These are phyloP conservation scores for Penicillium sp. DNA, from an alignment of 2,329 filamentous ascomycete genomes.

Conservation along the genomic window DNA sequence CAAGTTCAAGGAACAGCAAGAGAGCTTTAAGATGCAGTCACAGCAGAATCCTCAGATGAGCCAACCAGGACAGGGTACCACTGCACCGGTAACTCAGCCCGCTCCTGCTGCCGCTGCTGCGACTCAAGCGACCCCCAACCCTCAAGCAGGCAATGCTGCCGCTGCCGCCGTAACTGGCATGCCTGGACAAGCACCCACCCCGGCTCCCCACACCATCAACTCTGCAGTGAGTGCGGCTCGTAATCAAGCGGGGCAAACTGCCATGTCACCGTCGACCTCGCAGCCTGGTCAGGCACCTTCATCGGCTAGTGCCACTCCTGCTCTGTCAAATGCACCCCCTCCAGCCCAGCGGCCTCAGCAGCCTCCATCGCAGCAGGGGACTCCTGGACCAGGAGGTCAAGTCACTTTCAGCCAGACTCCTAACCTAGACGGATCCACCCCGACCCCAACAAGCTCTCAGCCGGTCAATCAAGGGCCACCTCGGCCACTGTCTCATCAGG, in stretches of 20 bases:
- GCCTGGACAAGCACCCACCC: conserved; percentile 36
- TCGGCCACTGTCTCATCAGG: conserved; percentile 46
- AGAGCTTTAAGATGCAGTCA: conserved; percentile 41
- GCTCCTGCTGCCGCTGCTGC: conserved; percentile 18
- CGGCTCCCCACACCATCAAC: conserved; percentile 49
- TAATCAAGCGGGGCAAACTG: conserved; percentile 38
- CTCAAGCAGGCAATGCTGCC: conserved; percentile 18
- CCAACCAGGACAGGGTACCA: conserved; percentile 20
- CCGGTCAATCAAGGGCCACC: conserved; percentile 39
- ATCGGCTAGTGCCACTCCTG: conserved; percentile 27
- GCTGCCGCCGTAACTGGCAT: conserved; percentile 26
- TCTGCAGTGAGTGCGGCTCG: conserved; percentile 49
- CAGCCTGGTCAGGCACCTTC: conserved; percentile 35
- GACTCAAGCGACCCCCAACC: conserved; percentile 20
- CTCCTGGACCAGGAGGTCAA: conserved; percentile 23
- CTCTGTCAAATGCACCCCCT: conserved; percentile 22
- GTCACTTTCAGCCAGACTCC: conserved; percentile 32
- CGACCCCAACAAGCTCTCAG: conserved; percentile 29
- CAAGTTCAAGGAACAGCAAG: conserved; percentile 51
- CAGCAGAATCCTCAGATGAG: conserved; percentile 32
- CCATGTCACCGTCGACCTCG: conserved; percentile 37
- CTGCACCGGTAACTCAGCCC: conserved; percentile 20
- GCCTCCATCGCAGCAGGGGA: conserved; percentile 31
- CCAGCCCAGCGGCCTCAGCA: conserved; percentile 30
- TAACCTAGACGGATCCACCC: conserved; percentile 33